phyloP scores from a whole-genome alignment of 306 rosid species.

The Chamaecrista fasciculata region DNA sequence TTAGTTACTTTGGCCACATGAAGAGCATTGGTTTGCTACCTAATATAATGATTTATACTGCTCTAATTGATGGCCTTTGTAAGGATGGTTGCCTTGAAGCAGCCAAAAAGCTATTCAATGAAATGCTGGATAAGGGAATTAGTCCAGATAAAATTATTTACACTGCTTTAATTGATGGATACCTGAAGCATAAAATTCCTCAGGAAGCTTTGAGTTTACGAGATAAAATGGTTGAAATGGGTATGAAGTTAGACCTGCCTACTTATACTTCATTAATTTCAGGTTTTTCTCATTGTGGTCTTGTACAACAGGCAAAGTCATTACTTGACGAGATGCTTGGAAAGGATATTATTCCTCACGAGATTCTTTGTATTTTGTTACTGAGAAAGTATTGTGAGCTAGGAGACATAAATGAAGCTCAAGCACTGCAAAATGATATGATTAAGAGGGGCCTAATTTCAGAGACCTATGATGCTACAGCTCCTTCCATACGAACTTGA shows the following conservation, averaged over 20 bases:
- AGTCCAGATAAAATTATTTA: conserved; percentile 74
- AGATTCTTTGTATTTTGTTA: conserved; percentile 61
- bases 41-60: conserved; percentile 74
- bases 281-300: conserved; percentile 68
- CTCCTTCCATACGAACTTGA: conserved; percentile 48
- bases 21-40: conserved; percentile 60
- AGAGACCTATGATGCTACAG: conserved; percentile 22
- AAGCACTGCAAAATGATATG: conserved; percentile 63
- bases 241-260: conserved; percentile 68
- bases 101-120: conserved; percentile 71
- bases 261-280: conserved; percentile 83
- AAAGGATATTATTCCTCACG: conserved; percentile 73
- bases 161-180: conserved; percentile 81
- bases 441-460: conserved; percentile 54
- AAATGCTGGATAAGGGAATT: conserved; percentile 76
- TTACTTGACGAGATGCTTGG: conserved; percentile 75
- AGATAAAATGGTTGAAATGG: conserved; percentile 67
- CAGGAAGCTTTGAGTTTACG: conserved; percentile 65
- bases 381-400: conserved; percentile 60
- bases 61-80: conserved; percentile 84
- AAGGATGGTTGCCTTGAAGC: conserved; percentile 57
- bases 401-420: conserved; percentile 69
- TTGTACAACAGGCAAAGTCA: conserved; percentile 61
- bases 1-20: conserved; percentile 60
- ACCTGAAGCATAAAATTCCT: conserved; percentile 78